Conservation (phyloP, 179 eudicot species). For the Carnegiea gigantea region DNA sequence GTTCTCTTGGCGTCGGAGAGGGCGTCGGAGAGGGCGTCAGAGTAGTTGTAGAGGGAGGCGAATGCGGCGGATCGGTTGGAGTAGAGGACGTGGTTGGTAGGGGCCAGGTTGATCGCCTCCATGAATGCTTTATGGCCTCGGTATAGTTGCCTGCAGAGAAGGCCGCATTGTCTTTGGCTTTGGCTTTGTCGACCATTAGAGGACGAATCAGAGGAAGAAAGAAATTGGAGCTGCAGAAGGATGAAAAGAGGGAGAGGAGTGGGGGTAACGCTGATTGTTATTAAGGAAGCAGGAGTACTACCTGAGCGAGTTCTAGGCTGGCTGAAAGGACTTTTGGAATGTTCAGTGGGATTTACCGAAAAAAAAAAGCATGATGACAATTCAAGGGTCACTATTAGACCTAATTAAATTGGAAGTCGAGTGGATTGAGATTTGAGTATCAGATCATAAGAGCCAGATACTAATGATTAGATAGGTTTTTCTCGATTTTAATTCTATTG, state of each 20-base stretch:
- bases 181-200: conserved; percentile 82
- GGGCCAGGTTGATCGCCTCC: conserved; percentile 66
- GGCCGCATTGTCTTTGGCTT: conserved; percentile 90
- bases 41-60: conserved; percentile 63
- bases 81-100: conserved; percentile 79
- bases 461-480: too few relatives aligned
- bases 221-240: background rate
- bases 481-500: too few relatives aligned
- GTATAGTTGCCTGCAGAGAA: conserved; percentile 66
- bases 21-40: conserved; percentile 72
- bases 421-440: too few relatives aligned
- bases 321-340: too few relatives aligned
- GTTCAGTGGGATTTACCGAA: too few relatives aligned
- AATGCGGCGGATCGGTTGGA: conserved; percentile 85
- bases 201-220: background rate
- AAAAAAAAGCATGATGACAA: too few relatives aligned
- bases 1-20: conserved; percentile 74
- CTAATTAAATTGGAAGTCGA: too few relatives aligned
- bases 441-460: too few relatives aligned
- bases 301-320: too few relatives aligned
- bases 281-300: too few relatives aligned
- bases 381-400: too few relatives aligned
- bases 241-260: background rate
- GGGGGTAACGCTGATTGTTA: background rate
- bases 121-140: conserved; percentile 71